These are phyloP conservation scores for Castanea sativa DNA, from an alignment of 306 rosid species.

Conservation along the genomic window DNA sequence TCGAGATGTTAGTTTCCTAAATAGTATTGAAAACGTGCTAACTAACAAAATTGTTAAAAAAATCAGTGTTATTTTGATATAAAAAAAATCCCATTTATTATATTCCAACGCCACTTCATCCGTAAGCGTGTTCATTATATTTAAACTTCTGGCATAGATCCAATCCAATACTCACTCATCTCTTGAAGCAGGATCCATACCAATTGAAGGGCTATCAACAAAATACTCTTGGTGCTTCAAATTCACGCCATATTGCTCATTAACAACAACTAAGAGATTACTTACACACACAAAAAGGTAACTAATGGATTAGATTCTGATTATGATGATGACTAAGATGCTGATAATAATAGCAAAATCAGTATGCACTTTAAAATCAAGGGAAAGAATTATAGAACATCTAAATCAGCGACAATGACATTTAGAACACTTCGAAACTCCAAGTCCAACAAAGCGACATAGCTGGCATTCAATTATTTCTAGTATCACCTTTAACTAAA, in stretches of 20 bases:
- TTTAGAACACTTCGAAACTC: not conserved
- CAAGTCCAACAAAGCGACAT: not conserved
- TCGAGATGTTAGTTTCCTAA: too few species aligned
- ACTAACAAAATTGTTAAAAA: too few species aligned
- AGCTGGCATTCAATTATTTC: not conserved
- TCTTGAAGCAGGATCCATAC: constrained; percentile 76
- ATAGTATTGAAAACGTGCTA: too few species aligned
- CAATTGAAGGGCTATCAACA: constrained; percentile 88
- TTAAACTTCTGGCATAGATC: not conserved
- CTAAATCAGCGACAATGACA: not conserved
- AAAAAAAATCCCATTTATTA: too few species aligned
- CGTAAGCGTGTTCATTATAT: too few species aligned
- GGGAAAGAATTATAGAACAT: not conserved
- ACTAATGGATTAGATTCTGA: not conserved
- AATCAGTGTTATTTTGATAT: too few species aligned
- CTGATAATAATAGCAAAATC: not conserved
- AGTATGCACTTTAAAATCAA: not conserved
- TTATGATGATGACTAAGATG: not conserved
- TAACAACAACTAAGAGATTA: not conserved
- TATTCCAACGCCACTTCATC: too few species aligned
- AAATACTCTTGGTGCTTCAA: constrained; percentile 94
- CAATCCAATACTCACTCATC: constrained; percentile 58
- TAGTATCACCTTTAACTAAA: not conserved
- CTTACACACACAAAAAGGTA: not conserved
- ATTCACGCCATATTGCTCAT: constrained; percentile 54